Evolutionary conservation across 306 rosid species (phyloP).

Genomic region (Prunus padus): DNA sequence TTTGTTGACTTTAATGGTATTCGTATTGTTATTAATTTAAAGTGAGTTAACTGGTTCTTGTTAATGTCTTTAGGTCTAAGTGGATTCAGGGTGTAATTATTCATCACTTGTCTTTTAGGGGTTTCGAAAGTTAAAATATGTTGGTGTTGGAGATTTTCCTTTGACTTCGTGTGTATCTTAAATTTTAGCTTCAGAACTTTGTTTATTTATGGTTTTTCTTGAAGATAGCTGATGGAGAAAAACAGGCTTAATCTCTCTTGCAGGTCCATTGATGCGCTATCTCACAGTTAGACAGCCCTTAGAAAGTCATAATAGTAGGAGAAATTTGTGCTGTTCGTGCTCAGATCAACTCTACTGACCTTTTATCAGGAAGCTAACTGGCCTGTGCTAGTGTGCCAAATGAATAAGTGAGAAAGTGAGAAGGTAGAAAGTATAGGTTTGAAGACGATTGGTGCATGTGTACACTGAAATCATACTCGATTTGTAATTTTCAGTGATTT

Average conservation of each 20-base stretch:
- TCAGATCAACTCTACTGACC: background rate
- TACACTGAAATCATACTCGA: background rate
- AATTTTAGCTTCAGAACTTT: background rate
- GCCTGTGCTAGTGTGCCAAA: background rate
- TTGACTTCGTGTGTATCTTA: background rate
- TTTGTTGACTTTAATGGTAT: slow-evolving; percentile 7
- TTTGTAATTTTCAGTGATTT: too few relatives aligned
- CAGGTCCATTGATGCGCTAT: background rate
- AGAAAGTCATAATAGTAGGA: background rate
- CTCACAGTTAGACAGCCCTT: background rate
- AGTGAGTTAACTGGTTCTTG: slow-evolving; percentile 27
- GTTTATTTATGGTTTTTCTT: background rate
- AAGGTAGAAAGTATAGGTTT: background rate
- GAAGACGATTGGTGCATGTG: background rate
- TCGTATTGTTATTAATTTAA: background rate
- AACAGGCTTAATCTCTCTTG: background rate
- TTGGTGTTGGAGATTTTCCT: background rate
- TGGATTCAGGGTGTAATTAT: background rate
- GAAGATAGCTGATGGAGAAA: background rate
- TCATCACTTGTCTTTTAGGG: background rate
- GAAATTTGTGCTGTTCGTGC: background rate
- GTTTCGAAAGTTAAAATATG: slow-evolving; percentile 2
- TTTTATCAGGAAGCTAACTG: background rate
- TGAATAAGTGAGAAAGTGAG: background rate
- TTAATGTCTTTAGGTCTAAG: background rate